phyloP scores from a whole-genome alignment of 139 green algal species.

The Prasinococcaceae sp. region DNA sequence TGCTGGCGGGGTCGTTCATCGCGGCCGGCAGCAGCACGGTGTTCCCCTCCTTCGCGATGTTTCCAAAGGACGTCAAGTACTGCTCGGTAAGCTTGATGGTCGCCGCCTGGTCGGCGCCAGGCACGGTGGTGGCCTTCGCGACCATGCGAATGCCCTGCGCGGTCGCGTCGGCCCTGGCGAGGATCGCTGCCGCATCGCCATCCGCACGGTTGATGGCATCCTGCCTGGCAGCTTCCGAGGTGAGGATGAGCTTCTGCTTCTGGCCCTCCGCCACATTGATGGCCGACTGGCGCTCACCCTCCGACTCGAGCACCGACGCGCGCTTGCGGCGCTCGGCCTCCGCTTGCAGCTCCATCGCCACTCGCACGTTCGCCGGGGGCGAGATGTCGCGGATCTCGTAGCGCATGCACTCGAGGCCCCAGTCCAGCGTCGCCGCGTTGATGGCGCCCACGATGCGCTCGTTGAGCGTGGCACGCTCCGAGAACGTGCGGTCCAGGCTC shows the following conservation, averaged over 20 bases:
- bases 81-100: conserved; percentile 63
- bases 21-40: conserved; percentile 74
- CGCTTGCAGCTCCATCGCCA: conserved; percentile 88
- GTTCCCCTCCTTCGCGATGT: conserved; percentile 73
- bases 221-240: conserved; percentile 59
- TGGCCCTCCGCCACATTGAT: conserved; percentile 89
- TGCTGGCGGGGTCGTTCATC: conserved; percentile 50
- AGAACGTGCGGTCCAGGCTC: conserved; percentile 88
- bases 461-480: conserved; percentile 86
- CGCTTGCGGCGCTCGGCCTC: conserved; percentile 90
- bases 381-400: conserved; percentile 70
- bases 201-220: conserved; percentile 72
- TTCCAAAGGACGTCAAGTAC: conserved; percentile 56
- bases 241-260: conserved; percentile 65
- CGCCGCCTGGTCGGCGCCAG: conserved; percentile 49
- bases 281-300: conserved; percentile 49
- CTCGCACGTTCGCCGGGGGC: conserved; percentile 56
- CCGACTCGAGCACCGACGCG: conserved; percentile 49
- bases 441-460: conserved; percentile 65
- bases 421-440: conserved; percentile 70
- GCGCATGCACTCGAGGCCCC: conserved; percentile 82
- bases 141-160: conserved; percentile 46
- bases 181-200: conserved; percentile 55
- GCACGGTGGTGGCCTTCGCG: conserved; percentile 28
- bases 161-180: conserved; percentile 46